These are phyloP conservation scores for Phytophthora fragariae DNA, from an alignment of 352 stramenopile genomes.

Conservation along the genomic window DNA sequence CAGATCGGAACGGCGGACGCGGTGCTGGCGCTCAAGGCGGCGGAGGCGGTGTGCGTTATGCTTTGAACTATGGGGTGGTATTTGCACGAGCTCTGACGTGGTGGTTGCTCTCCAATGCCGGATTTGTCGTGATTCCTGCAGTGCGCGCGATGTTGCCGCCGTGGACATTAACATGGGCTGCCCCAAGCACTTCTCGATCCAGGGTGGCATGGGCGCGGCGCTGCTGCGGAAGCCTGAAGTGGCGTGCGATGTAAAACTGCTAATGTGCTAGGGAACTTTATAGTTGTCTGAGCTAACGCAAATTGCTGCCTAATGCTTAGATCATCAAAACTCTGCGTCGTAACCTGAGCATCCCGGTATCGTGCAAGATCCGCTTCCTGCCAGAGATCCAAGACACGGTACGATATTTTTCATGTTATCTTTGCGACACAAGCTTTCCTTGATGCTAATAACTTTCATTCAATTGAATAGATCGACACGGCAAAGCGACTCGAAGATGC, in stretches of 20 bases:
- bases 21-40: slow-evolving; percentile 78
- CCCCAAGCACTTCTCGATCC: slow-evolving; percentile 93
- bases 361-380: slow-evolving; percentile 90
- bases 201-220: slow-evolving; percentile 93
- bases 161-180: slow-evolving; percentile 97
- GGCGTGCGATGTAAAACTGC: slow-evolving; percentile 76
- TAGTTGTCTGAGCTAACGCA: background rate
- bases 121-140: slow-evolving; percentile 23
- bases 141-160: slow-evolving; percentile 85
- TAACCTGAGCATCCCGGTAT: slow-evolving; percentile 87
- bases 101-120: background rate
- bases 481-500: slow-evolving; percentile 70
- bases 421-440: background rate
- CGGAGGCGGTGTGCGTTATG: slow-evolving; percentile 64
- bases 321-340: slow-evolving; percentile 84
- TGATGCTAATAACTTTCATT: background rate
- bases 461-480: slow-evolving; percentile 60
- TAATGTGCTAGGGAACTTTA: background rate
- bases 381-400: slow-evolving; percentile 73
- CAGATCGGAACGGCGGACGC: slow-evolving; percentile 90
- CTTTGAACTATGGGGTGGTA: background rate
- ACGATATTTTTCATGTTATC: slow-evolving; percentile 11
- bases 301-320: slow-evolving; percentile 25
- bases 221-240: slow-evolving; percentile 90
- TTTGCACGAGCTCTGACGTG: background rate